These are phyloP conservation scores for Arabidopsis lyrata DNA, from an alignment of 441 rosid genomes.

Conservation along the genomic window DNA sequence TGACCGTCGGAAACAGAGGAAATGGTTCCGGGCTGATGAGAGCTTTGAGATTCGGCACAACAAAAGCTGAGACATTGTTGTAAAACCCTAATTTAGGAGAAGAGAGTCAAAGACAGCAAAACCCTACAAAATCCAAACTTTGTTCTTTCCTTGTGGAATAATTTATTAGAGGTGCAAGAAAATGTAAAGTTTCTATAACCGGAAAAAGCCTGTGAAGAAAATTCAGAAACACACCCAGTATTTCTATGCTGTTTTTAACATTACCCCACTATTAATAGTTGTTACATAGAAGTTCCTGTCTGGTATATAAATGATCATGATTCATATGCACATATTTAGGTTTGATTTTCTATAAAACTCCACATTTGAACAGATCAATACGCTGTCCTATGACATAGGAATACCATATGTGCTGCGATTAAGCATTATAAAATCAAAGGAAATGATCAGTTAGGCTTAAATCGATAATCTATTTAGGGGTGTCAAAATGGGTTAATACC, in stretches of 20 bases:
- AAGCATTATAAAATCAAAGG: too few relatives aligned
- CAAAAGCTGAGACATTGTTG: too few relatives aligned
- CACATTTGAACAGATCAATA: background rate
- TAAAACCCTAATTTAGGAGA: background rate
- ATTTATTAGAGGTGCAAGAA: background rate
- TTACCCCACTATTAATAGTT: background rate
- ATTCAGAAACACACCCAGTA: background rate
- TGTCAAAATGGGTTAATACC: too few relatives aligned
- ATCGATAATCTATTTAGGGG: too few relatives aligned
- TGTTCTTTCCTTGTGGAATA: too few relatives aligned
- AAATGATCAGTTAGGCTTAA: too few relatives aligned
- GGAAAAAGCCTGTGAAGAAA: background rate
- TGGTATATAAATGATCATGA: background rate
- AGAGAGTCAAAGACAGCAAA: background rate
- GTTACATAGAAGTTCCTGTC: background rate
- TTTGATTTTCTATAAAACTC: too few relatives aligned
- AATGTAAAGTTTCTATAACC: background rate
- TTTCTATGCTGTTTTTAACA: background rate
- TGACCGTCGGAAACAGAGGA: too few relatives aligned
- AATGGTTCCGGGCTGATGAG: too few relatives aligned
- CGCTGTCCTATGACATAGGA: background rate
- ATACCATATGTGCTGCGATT: too few relatives aligned
- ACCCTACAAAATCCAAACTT: too few relatives aligned
- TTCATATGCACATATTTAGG: background rate
- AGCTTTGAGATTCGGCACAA: too few relatives aligned